Base-by-base conservation (phyloP, 2,329 filamentous ascomycete species). In the Davidsoniella neocaledoniae region DNA sequence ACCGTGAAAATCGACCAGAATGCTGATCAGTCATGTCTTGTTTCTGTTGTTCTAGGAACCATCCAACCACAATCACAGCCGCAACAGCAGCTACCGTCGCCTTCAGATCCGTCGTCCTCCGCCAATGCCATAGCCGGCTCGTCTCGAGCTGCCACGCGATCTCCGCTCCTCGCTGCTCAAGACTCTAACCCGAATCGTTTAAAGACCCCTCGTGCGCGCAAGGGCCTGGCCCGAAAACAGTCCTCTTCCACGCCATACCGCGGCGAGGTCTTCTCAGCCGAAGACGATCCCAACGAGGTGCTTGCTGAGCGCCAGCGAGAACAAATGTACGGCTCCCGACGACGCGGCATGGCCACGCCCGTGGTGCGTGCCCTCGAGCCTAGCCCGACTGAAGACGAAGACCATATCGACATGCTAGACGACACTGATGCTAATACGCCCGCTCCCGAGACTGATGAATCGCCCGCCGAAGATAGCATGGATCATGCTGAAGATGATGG, bases 221-320 rank as follows among this genome's bases (percentile, higher is more conserved):
- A 52, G 36, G 40, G 74, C 9, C 76, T 90, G 63, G 63, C 75
- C 52, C 81, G 86, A 57, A 80, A 86, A 54, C 72, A 80, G 52
- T 90, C 86, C 1, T 86, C 86, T 21, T 64, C 64, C 6, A 78
- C 78, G 39, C 87, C 86, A 2, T 78, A 90, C 61, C 81, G 86
- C 49, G 85, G 88, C 26, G 83, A 84, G 54, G 73, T 90, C 53
- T 96, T 94, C 66, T 95, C 88, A 0, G 86, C 86, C 44, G 88
- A 96, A 61, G 90, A 96, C 62, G 87, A 86, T 59, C 70, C 79
- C 21, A 73, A 78, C 55, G 90, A 95, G 63, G 78, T 94, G 17
- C 80, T 85, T 59, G 76, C 77, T 54, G 83, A 87, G 58, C 66
- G 73, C 54, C 68, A 75, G 51, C 63, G 61, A 6, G 60, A 57